Evolutionary conservation across 768 basidiomycete genomes (phyloP), one percentile per base, ranked within the genome.

Genomic region (Mycena filopes): DNA sequence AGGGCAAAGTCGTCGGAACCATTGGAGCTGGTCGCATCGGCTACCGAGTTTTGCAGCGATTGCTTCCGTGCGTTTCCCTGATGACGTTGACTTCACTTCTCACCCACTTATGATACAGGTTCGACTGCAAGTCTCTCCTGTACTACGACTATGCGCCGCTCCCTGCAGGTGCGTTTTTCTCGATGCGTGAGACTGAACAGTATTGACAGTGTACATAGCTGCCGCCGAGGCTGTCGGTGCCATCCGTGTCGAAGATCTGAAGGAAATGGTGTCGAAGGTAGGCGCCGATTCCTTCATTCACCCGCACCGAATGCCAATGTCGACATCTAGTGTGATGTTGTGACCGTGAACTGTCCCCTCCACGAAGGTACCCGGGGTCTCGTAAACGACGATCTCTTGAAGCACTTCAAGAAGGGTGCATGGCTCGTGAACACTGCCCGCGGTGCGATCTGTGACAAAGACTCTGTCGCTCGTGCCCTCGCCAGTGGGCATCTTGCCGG

Each of bases 371-470:
- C 95, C 42, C 82, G 82, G 45, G 91, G 91, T 25, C 86, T 96
- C 49, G 83, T 96, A 73, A 93, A 95, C 81, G 83, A 86, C 42
- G 93, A 95, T 41, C 88, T 94, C 42, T 82, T 96, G 70, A 85
- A 86, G 76, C 91, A 93, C 80, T 91, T 96, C 86, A 97, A 97
- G 86, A 90, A 92, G 76, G 95, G 94, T 51, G 87, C 94, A 18
- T 95, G 92, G 91, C 87, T 96, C 72, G 90, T 97, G 74, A 97
- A 97, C 86, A 95, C 94, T 29, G 93, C 94, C 55, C 93, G 94
- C 70, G 95, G 95, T 46, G 95, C 95, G 43, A 95, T 97, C 72
- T 94, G 92, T 75, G 89, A 94, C 79, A 88, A 88, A 69, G 88
- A 94, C 66, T 94, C 88, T 45, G 90, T 96, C 63, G 89, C 90